These are phyloP conservation scores for Sporothrix humicola DNA, from an alignment of 2,329 filamentous ascomycete genomes.

Conservation along the genomic window DNA sequence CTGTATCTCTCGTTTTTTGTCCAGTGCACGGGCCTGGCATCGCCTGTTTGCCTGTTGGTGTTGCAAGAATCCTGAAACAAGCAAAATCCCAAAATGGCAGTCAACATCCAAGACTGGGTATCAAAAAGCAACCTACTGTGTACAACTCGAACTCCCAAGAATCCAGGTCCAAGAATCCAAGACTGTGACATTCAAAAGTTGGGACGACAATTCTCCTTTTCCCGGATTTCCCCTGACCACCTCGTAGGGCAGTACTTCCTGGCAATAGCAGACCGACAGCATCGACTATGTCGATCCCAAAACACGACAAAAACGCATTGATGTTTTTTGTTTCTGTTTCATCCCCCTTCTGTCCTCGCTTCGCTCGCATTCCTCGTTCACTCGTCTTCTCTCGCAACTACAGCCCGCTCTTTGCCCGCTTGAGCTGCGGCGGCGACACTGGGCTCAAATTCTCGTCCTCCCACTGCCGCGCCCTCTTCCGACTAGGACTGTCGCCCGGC, in stretches of 20 bases:
- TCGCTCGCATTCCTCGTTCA: not conserved
- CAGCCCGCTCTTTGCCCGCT: conserved; percentile 30
- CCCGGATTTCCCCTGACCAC: not conserved
- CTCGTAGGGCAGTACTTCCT: too few relatives aligned
- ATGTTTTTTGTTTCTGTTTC: conserved; percentile 21
- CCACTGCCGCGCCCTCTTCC: not conserved
- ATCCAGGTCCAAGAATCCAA: not conserved
- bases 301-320: conserved; percentile 9
- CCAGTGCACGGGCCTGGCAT: conserved; percentile 6
- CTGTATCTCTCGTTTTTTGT: too few relatives aligned
- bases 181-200: conserved; percentile 1
- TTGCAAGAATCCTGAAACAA: not conserved
- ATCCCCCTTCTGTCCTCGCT: conserved; percentile 3
- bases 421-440: conserved; percentile 36
- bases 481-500: conserved; percentile 8
- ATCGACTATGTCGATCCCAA: not conserved
- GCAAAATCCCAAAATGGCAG: not conserved
- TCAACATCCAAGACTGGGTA: too few relatives aligned
- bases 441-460: conserved; percentile 3
- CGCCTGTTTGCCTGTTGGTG: not conserved
- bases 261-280: too few relatives aligned
- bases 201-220: not conserved
- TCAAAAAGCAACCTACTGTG: too few relatives aligned
- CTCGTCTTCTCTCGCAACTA: not conserved
- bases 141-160: too few relatives aligned